These are phyloP conservation scores for Nemania sp. DNA, from an alignment of 2,329 filamentous ascomycete species.

Conservation along the genomic window DNA sequence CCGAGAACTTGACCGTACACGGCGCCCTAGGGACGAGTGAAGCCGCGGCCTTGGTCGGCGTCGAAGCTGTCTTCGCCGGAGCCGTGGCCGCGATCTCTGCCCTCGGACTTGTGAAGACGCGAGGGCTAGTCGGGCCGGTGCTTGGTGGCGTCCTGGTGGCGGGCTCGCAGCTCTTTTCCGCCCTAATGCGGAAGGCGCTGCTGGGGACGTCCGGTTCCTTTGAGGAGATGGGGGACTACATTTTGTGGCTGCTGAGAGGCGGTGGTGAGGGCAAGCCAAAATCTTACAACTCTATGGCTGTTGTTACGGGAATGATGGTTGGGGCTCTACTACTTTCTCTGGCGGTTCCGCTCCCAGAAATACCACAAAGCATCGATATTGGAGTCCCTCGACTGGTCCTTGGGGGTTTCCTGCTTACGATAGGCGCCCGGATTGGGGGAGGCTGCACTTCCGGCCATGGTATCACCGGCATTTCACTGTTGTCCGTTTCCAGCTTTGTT, in stretches of 20 bases:
- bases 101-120: constrained; percentile 48
- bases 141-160: constrained; percentile 71
- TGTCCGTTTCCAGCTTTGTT: constrained; percentile 71
- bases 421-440: constrained; percentile 72
- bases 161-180: constrained; percentile 66
- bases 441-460: constrained; percentile 78
- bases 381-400: constrained; percentile 57
- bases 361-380: constrained; percentile 42
- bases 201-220: constrained; percentile 72
- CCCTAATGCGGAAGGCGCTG: constrained; percentile 64
- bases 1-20: constrained; percentile 52
- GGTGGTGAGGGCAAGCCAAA: constrained; percentile 49
- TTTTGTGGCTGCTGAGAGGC: constrained; percentile 54
- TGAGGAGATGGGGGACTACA: constrained; percentile 68
- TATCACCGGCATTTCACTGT: constrained; percentile 73
- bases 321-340: constrained; percentile 59
- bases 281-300: constrained; percentile 60
- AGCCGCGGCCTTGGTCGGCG: constrained; percentile 53
- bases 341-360: constrained; percentile 49
- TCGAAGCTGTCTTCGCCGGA: constrained; percentile 58
- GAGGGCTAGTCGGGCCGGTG: constrained; percentile 58
- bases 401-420: constrained; percentile 68
- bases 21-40: constrained; percentile 57
- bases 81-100: constrained; percentile 55
- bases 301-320: constrained; percentile 63